A percentile compares a stretch with the other conserved stretches of the same genome.
Conservation (phyloP, 495 filamentous ascomycete species). For the Hamigera avellanea region DNA sequence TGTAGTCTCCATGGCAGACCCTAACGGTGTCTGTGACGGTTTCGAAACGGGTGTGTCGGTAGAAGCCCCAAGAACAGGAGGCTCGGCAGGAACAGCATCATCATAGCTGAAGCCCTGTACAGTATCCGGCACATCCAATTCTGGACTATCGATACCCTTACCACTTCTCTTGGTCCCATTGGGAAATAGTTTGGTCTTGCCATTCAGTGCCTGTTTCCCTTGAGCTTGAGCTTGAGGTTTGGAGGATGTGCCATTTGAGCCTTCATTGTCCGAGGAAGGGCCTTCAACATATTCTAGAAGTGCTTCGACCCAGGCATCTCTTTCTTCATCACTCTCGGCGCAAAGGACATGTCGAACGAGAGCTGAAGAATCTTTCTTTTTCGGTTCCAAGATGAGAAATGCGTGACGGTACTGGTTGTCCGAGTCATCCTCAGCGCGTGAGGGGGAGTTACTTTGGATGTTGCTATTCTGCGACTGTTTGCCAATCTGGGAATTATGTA, state of each 20-base stretch:
- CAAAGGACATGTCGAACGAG: constrained; percentile 92
- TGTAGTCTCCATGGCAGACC: constrained; percentile 14
- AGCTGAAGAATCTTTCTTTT: constrained; percentile 86
- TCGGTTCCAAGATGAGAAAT: constrained; percentile 88
- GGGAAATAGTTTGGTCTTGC: constrained; percentile 17
- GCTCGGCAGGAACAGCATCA: constrained; percentile 61
- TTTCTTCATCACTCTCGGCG: constrained; percentile 85
- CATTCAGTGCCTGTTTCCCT: constrained; percentile 7
- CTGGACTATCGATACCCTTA: constrained; percentile 30
- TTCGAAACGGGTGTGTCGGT: constrained; percentile 23
- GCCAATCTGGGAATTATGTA: constrained; percentile 84
- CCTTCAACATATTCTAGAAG: constrained; percentile 84
- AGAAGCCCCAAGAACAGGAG: constrained; percentile 49
- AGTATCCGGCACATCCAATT: constrained; percentile 30
- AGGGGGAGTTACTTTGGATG: constrained; percentile 45
- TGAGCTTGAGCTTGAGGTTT: constrained; percentile 13
- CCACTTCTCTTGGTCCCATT: constrained; percentile 34
- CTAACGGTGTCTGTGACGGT: constrained; percentile 19
- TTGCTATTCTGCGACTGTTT: constrained; percentile 58
- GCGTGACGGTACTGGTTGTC: constrained; percentile 96
- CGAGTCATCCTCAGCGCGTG: constrained; percentile 52
- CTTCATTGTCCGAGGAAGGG: constrained; percentile 42
- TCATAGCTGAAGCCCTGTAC: constrained; percentile 81
- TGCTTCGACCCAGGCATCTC: constrained; percentile 87
- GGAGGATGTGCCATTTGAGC: constrained; percentile 9